These are phyloP conservation scores for Kwoniella shivajii DNA, from an alignment of 1,284 basidiomycete species.

Conservation along the genomic window DNA sequence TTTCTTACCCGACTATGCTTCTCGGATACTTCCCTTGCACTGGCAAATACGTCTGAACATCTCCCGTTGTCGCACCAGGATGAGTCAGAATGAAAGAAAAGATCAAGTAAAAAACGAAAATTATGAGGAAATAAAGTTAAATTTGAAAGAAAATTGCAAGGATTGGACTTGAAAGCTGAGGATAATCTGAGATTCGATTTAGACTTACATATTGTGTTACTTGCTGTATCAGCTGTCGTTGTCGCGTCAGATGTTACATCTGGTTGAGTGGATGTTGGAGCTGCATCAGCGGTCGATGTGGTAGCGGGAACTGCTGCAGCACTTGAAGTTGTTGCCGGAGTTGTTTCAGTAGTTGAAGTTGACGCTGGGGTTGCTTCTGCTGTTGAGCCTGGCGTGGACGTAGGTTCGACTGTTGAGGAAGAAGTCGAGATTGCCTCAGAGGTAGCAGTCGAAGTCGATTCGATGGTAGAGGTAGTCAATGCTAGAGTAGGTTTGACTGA, in stretches of 20 bases:
- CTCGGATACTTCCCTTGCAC: not conserved
- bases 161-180: not conserved
- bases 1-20: not conserved
- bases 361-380: too few species aligned
- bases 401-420: not conserved
- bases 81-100: not conserved
- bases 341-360: not conserved
- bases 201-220: constrained; percentile 14
- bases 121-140: not conserved
- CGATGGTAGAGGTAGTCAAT: constrained; percentile 2
- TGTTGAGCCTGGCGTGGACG: not conserved
- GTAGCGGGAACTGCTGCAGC: not conserved
- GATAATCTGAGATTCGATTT: not conserved
- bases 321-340: not conserved
- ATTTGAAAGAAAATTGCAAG: not conserved
- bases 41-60: constrained; percentile 3
- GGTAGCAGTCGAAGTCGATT: constrained; percentile 2
- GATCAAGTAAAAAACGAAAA: not conserved
- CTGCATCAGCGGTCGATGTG: not conserved
- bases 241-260: not conserved
- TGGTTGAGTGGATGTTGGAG: not conserved
- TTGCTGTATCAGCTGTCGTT: not conserved
- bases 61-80: not conserved
- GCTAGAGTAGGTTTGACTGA: too few species aligned
- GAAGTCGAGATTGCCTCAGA: too few species aligned